Evolutionary conservation across 129 eudicot genomes (phyloP).

Genomic region (Gnaphalium uliginosum): DNA sequence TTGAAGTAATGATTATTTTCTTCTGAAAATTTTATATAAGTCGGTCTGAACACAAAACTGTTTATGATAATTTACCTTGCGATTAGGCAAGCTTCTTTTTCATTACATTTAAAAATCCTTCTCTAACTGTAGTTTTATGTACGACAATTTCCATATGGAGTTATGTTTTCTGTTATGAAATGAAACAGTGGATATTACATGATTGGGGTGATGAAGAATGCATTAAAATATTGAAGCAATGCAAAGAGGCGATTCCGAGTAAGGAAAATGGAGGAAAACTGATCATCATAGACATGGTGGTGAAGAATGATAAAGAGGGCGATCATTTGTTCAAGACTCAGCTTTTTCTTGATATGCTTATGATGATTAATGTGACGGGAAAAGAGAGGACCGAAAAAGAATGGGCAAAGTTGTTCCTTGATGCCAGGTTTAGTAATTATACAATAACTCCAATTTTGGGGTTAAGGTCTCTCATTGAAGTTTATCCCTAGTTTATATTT

Average conservation of each 20-base stretch:
- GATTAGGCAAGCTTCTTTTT: too few species aligned
- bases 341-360: slow-evolving; percentile 39
- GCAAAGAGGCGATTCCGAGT: slow-evolving; percentile 36
- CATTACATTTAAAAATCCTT: too few species aligned
- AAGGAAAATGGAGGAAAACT: slow-evolving; percentile 31
- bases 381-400: slow-evolving; percentile 41
- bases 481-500: too few species aligned
- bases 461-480: slow-evolving; percentile 39
- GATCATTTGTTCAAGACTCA: slow-evolving; percentile 27
- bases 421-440: slow-evolving; percentile 33
- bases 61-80: too few species aligned
- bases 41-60: too few species aligned
- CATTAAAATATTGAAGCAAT: slow-evolving; percentile 14
- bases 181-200: slow-evolving; percentile 27
- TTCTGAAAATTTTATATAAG: too few species aligned
- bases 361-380: slow-evolving; percentile 29
- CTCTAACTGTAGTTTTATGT: too few species aligned
- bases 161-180: not conserved
- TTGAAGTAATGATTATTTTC: too few species aligned
- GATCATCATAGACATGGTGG: slow-evolving; percentile 34
- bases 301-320: not conserved
- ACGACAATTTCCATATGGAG: too few species aligned
- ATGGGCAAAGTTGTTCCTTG: slow-evolving; percentile 34
- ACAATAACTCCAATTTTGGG: slow-evolving; percentile 34
- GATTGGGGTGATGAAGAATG: slow-evolving; percentile 28